Conservation (phyloP, 805 yeast species). For the Soucietia sequanensis region DNA sequence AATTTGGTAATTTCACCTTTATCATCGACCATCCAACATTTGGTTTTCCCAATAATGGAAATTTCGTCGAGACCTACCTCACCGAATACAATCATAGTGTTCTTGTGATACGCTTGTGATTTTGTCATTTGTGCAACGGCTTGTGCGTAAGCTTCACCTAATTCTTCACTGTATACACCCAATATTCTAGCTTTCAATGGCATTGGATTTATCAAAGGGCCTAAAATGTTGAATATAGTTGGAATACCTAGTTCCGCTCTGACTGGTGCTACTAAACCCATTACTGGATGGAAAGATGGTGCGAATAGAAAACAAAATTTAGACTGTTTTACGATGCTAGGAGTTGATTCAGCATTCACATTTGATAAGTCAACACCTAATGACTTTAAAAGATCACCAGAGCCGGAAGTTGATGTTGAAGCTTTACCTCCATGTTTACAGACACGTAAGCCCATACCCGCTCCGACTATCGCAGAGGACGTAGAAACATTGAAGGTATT, state of each 20-base stretch:
- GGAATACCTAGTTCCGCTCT: conserved; percentile 83
- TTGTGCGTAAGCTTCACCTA: conserved; percentile 83
- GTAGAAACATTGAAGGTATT: conserved; percentile 96
- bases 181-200: conserved; percentile 75
- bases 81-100: conserved; percentile 91
- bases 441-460: conserved; percentile 79
- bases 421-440: conserved; percentile 99
- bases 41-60: conserved; percentile 81
- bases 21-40: conserved; percentile 67
- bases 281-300: conserved; percentile 90
- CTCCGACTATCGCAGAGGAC: conserved; percentile 88
- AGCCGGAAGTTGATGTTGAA: conserved; percentile 87
- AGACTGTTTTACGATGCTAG: conserved; percentile 50
- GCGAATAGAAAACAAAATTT: conserved; percentile 78
- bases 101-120: conserved; percentile 41
- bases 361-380: conserved; percentile 82
- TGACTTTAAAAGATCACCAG: conserved; percentile 80
- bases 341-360: conserved; percentile 62
- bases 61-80: conserved; percentile 90
- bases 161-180: conserved; percentile 79
- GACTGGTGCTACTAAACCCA: conserved; percentile 79
- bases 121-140: conserved; percentile 68
- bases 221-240: conserved; percentile 89
- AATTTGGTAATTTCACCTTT: conserved; percentile 43
- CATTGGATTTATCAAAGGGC: conserved; percentile 92